Evolutionary conservation across 306 rosid genomes (phyloP).

Genomic region (Vigna angularis): DNA sequence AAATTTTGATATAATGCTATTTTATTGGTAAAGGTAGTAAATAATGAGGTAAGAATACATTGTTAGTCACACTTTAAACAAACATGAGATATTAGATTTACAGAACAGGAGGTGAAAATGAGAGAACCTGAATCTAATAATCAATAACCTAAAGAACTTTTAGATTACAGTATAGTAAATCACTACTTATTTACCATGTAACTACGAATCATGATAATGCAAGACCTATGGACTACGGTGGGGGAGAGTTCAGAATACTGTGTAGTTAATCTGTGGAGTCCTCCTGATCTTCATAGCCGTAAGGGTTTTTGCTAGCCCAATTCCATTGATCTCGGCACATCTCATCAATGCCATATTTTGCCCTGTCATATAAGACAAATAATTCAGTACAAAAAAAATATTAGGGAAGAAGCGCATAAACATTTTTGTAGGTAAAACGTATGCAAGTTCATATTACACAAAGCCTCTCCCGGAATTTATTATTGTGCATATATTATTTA

Average conservation of each 20-base stretch:
- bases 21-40: neutral
- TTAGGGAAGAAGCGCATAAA: neutral
- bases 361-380: slow-evolving; percentile 60
- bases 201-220: slow-evolving; percentile 45
- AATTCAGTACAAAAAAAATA: neutral
- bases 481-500: neutral
- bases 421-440: no score
- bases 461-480: neutral
- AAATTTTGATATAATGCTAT: slow-evolving; percentile 13
- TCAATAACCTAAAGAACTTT: slow-evolving; percentile 40
- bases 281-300: slow-evolving; percentile 72
- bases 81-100: slow-evolving; percentile 37
- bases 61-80: slow-evolving; percentile 36
- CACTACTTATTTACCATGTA: slow-evolving; percentile 49
- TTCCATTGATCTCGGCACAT: slow-evolving; percentile 99
- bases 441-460: neutral
- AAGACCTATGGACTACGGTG: slow-evolving; percentile 46
- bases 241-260: slow-evolving; percentile 19
- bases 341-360: slow-evolving; percentile 83
- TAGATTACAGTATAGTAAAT: slow-evolving; percentile 45
- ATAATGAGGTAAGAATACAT: neutral
- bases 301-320: slow-evolving; percentile 98
- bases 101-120: slow-evolving; percentile 44
- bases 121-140: slow-evolving; percentile 33
- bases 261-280: slow-evolving; percentile 47